Conservation (phyloP, 1,139 yeast genomes). For the Yamadazyma blattariae region DNA sequence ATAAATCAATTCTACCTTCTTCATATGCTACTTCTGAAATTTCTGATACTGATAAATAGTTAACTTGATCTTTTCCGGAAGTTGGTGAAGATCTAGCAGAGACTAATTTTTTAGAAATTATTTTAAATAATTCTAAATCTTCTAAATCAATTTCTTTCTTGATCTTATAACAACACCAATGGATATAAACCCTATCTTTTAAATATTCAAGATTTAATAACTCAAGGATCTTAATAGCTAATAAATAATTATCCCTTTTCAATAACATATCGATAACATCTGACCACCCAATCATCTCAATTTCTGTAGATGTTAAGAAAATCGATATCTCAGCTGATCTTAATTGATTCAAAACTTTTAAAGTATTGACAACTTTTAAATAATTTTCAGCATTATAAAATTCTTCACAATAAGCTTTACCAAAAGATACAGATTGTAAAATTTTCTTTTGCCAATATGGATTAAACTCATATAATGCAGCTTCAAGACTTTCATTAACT, state of each 20-base stretch:
- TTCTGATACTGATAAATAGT: conserved; percentile 54
- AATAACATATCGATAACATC: conserved; percentile 57
- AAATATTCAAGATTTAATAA: conserved; percentile 46
- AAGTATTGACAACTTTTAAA: conserved; percentile 53
- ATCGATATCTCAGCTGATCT: conserved; percentile 65
- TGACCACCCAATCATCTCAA: conserved; percentile 49
- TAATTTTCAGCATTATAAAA: conserved; percentile 56
- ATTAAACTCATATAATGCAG: conserved; percentile 76
- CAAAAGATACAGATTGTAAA: conserved; percentile 81
- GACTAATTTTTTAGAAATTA: conserved; percentile 46
- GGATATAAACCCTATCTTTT: conserved; percentile 55
- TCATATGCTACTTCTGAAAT: conserved; percentile 72
- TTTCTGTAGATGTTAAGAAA: conserved; percentile 60
- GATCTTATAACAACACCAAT: conserved; percentile 83
- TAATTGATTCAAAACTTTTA: conserved; percentile 70
- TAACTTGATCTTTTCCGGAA: conserved; percentile 9
- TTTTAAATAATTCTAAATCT: conserved; percentile 57
- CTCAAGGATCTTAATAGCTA: conserved; percentile 62
- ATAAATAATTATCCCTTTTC: conserved; percentile 56
- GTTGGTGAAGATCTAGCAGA: conserved; percentile 14
- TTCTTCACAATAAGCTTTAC: conserved; percentile 60
- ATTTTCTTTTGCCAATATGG: conserved; percentile 77
- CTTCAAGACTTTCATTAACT: conserved; percentile 67
- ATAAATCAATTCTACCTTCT: conserved; percentile 75
- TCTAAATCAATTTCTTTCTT: conserved; percentile 48